phyloP scores from a whole-genome alignment of 2,329 filamentous ascomycete genomes.

The Colletotrichum sp. region DNA sequence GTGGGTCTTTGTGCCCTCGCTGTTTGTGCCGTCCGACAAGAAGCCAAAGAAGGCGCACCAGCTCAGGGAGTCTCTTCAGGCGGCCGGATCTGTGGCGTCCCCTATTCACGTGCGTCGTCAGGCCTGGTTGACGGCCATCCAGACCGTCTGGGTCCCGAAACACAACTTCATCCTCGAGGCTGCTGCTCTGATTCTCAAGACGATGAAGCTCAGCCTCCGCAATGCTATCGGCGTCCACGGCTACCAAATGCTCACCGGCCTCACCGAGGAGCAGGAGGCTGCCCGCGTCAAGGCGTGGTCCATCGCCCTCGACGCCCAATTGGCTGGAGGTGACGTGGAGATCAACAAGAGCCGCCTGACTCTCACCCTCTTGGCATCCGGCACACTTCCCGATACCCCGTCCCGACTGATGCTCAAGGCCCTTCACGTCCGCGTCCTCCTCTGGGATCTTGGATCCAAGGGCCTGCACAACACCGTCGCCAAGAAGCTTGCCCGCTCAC shows the following conservation, averaged over 20 bases:
- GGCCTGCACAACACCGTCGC: constrained; percentile 74
- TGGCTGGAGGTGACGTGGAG: constrained; percentile 88
- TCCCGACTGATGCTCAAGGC: constrained; percentile 89
- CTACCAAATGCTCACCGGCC: constrained; percentile 80
- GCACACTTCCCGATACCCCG: constrained; percentile 84
- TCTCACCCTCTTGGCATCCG: constrained; percentile 85
- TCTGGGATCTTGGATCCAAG: constrained; percentile 77
- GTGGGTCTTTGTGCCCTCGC: constrained; percentile 60
- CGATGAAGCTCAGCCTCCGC: constrained; percentile 79
- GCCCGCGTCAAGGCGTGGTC: constrained; percentile 91
- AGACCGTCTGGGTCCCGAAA: constrained; percentile 89
- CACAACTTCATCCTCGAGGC: constrained; percentile 88
- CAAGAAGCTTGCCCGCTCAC: constrained; percentile 73
- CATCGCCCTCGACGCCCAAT: constrained; percentile 90
- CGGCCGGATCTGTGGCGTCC: constrained; percentile 76
- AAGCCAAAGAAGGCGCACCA: constrained; percentile 54
- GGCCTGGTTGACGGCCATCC: constrained; percentile 92
- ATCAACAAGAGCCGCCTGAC: constrained; percentile 87
- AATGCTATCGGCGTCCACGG: constrained; percentile 78
- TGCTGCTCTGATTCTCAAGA: constrained; percentile 80
- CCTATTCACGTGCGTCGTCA: constrained; percentile 85
- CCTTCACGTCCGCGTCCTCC: constrained; percentile 85
- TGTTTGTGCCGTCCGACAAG: constrained; percentile 49
- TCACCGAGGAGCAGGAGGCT: constrained; percentile 83
- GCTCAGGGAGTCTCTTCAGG: constrained; percentile 42